Percentiles rank a stretch among this genome's conserved stretches.
These are phyloP conservation scores for Aleurites moluccanus DNA, from an alignment of 441 rosid species.

Conservation along the genomic window DNA sequence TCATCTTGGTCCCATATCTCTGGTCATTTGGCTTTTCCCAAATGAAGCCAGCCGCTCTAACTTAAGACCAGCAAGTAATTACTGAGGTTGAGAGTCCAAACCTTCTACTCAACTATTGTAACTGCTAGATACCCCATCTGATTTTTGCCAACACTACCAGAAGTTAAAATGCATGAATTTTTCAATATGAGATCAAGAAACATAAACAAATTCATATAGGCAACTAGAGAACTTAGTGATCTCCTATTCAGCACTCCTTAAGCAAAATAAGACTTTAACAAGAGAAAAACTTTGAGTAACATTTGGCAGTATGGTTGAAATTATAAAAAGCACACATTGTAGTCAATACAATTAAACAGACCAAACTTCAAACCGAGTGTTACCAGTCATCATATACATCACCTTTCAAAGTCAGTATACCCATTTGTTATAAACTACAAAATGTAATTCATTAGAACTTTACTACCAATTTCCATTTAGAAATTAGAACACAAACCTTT, in stretches of 20 bases:
- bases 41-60: background rate
- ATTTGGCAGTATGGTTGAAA: background rate
- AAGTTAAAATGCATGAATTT: background rate
- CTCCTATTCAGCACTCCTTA: background rate
- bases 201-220: background rate
- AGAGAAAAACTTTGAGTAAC: background rate
- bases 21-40: background rate
- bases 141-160: background rate
- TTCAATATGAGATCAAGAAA: background rate
- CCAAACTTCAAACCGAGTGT: too few relatives aligned
- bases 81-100: background rate
- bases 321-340: background rate
- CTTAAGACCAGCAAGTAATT: background rate
- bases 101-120: background rate
- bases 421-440: background rate
- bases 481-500: constrained; percentile 50
- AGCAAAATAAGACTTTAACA: background rate
- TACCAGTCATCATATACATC: background rate
- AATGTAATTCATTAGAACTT: background rate
- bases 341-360: background rate
- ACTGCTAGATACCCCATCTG: background rate
- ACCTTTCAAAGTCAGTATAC: background rate
- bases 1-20: background rate
- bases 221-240: background rate
- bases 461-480: background rate